Evolutionary conservation across 148 eudicot genomes (phyloP).

Genomic region (Silene uniflora): DNA sequence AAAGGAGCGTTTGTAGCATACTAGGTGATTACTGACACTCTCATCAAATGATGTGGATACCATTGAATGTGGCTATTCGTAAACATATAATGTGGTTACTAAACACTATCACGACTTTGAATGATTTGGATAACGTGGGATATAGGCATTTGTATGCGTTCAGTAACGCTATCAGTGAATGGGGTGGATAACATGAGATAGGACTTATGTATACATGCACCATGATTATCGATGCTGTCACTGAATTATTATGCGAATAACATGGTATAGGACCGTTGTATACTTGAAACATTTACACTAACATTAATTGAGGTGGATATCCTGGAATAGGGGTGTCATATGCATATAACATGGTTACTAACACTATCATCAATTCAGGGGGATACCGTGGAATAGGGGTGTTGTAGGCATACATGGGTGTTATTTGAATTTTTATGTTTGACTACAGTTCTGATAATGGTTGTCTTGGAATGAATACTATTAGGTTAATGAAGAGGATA

Average conservation of each 20-base stretch:
- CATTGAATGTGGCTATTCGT: not conserved
- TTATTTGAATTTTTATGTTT: not conserved
- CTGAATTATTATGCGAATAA: not conserved
- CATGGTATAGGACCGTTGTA: not conserved
- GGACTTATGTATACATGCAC: not conserved
- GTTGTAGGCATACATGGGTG: not conserved
- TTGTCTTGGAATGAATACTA: slow-evolving; percentile 26
- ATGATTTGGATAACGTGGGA: too few species aligned
- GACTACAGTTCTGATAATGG: not conserved
- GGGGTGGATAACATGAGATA: not conserved
- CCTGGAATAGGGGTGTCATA: not conserved
- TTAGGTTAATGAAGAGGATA: slow-evolving; percentile 73
- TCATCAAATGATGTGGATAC: not conserved
- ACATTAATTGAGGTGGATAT: not conserved
- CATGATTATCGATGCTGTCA: not conserved
- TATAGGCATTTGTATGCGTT: not conserved
- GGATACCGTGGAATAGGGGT: not conserved
- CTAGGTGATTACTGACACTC: not conserved
- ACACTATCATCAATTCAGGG: not conserved
- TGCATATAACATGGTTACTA: not conserved
- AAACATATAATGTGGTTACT: too few species aligned
- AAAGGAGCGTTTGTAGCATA: not conserved
- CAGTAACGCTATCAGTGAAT: not conserved
- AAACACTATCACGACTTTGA: too few species aligned
- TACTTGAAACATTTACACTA: not conserved